These are phyloP conservation scores for Durusdinium trenchii DNA, from an alignment of 73 alveolate genomes.

Conservation along the genomic window DNA sequence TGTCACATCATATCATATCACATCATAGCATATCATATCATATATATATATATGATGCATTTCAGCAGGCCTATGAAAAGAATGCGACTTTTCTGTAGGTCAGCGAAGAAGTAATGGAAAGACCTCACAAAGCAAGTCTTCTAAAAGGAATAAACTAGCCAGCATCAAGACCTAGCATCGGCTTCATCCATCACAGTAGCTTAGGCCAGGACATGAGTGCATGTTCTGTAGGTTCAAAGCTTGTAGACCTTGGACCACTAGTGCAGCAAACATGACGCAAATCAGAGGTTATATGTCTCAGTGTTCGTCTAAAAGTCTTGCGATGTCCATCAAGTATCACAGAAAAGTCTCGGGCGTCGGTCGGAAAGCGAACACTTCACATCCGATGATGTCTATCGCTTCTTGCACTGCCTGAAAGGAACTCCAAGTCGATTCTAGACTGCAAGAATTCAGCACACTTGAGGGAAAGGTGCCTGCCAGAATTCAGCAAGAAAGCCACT, in stretches of 20 bases:
- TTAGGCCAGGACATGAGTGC: constrained; percentile 27
- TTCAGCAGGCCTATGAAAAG: constrained; percentile 57
- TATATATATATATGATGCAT: not conserved
- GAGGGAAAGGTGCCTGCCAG: constrained; percentile 42
- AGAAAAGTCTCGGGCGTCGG: not conserved
- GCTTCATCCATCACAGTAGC: not conserved
- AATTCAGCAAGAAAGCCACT: constrained; percentile 83
- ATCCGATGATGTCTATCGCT: constrained; percentile 71
- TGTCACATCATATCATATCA: not conserved
- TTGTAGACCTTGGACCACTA: constrained; percentile 19
- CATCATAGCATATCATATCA: not conserved
- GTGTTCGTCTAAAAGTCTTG: too few species aligned
- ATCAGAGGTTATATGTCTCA: too few species aligned
- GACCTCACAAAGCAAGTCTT: not conserved
- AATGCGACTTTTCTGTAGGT: constrained; percentile 42
- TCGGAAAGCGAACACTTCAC: constrained; percentile 69
- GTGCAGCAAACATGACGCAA: too few species aligned
- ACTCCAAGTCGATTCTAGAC: not conserved
- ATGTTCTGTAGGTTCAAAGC: constrained; percentile 75
- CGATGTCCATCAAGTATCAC: too few species aligned
- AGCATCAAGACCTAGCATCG: not conserved
- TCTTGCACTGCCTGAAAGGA: constrained; percentile 62
- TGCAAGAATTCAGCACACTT: not conserved
- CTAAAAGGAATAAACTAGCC: not conserved
- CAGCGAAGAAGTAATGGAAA: constrained; percentile 71